Evolutionary conservation across 2,329 filamentous ascomycete genomes (phyloP).

Genomic region (Alternaria sp.): DNA sequence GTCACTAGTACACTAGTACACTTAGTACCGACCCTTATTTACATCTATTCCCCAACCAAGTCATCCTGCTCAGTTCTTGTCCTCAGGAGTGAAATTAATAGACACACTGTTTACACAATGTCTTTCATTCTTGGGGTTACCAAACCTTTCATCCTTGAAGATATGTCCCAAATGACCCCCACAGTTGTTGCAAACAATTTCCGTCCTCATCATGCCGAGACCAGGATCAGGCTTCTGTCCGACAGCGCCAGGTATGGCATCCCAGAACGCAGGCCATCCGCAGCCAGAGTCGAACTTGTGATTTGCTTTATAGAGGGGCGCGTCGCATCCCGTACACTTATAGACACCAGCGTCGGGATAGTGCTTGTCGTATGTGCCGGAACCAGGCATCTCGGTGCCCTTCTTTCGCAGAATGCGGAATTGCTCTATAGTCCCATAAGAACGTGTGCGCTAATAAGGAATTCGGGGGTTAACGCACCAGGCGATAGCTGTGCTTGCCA

Average conservation of each 20-base stretch:
- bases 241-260: slow-evolving; percentile 90
- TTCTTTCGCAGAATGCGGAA: slow-evolving; percentile 93
- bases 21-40: slow-evolving; percentile 7
- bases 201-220: slow-evolving; percentile 84
- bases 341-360: slow-evolving; percentile 79
- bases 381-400: slow-evolving; percentile 83
- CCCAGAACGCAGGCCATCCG: slow-evolving; percentile 98
- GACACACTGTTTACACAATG: slow-evolving; percentile 97
- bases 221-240: slow-evolving; percentile 78
- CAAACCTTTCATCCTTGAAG: slow-evolving; percentile 86
- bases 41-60: background rate
- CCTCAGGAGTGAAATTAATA: slow-evolving; percentile 80
- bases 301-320: slow-evolving; percentile 88
- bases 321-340: slow-evolving; percentile 82
- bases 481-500: slow-evolving; percentile 86
- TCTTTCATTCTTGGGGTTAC: slow-evolving; percentile 89
- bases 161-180: slow-evolving; percentile 92
- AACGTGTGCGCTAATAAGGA: background rate
- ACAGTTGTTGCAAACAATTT: slow-evolving; percentile 95
- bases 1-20: slow-evolving; percentile 20
- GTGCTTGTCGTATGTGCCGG: slow-evolving; percentile 89
- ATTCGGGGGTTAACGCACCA: slow-evolving; percentile 57
- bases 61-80: slow-evolving; percentile 59
- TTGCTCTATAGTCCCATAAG: slow-evolving; percentile 71
- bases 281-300: slow-evolving; percentile 98